Base-by-base conservation (phyloP, 1,284 basidiomycete species). In the Takashimella koratensis region DNA sequence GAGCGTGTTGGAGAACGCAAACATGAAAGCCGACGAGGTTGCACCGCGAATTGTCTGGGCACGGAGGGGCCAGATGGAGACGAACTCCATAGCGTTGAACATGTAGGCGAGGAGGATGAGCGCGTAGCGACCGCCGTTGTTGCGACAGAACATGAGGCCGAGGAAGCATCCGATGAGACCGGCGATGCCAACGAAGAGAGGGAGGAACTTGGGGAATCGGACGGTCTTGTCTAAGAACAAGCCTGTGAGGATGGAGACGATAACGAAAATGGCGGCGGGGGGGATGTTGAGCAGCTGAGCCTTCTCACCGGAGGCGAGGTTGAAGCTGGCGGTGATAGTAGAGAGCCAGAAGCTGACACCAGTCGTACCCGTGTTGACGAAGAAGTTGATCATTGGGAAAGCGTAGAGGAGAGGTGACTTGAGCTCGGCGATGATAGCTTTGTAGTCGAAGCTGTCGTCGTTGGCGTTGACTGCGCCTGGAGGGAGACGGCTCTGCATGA, bases 321-420 rank as follows among this genome's bases (percentile, higher is more conserved):
- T 54, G 40, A 59, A 59, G 19, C 39, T 44, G 13, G 46, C 13
- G 19, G 57, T 27, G 39, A 63, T 61, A 1, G 59, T 56, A 2
- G 59, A 61, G 3, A 65, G 51, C 65, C 65, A 65, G 51, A 63
- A 67, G 3, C 42, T 21, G 11, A 58, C 22, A 11, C 63, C 63
- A 43, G 49, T 52, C 4, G 50, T 44, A n/a, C 42, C 54, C 12
- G 45, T 46, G 20, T 46, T 19, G 20, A 22, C 24, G 45, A 46
- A 46, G 20, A 46, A 26, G 20, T 23, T 21, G 12, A 26, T 26
- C 45, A 46, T 21, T 10, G 20, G 20, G 25, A 46, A 46, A 3
- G 20, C 41, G 16, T 27, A 51, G 16, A 42, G 21, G 22, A 57
- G 45, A 4, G 56, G 52, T 16, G 41, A 47, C 24, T 44, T 55